phyloP scores from a whole-genome alignment of 1,284 basidiomycete species.

The Trametes versicolor region DNA sequence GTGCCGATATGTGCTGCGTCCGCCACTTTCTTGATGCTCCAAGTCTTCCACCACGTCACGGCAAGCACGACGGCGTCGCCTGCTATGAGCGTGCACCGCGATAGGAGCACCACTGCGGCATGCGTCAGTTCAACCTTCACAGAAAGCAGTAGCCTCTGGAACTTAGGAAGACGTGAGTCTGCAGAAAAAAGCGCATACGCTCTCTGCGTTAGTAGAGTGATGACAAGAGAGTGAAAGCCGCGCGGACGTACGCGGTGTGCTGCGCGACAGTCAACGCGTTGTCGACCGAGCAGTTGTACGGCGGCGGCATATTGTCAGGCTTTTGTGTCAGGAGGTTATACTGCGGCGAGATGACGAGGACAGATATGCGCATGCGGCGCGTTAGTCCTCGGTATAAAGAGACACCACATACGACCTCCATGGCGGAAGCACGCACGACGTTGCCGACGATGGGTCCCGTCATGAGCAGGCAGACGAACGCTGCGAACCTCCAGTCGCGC shows the following conservation, averaged over 20 bases:
- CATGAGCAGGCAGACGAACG: constrained; percentile 12
- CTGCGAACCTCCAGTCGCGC: constrained; percentile 12
- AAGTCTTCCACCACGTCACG: constrained; percentile 23
- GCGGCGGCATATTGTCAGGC: constrained; percentile 9
- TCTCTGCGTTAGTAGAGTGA: neutral
- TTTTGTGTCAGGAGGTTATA: constrained; percentile 14
- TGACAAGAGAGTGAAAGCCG: neutral
- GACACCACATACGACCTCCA: too few relatives aligned
- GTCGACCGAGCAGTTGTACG: constrained; percentile 6
- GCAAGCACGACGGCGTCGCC: constrained; percentile 14
- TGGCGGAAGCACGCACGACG: neutral
- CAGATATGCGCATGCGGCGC: too few relatives aligned
- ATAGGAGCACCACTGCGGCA: constrained; percentile 10
- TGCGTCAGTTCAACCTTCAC: too few relatives aligned
- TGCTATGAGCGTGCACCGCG: constrained; percentile 8
- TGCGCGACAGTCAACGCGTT: constrained; percentile 1
- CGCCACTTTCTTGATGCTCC: constrained; percentile 11
- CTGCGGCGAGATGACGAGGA: neutral
- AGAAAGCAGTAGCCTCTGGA: neutral
- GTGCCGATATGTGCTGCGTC: constrained; percentile 11
- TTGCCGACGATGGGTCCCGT: constrained; percentile 9
- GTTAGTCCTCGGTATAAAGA: too few relatives aligned
- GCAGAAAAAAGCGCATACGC: neutral
- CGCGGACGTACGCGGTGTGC: neutral
- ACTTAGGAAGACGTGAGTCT: neutral